These are phyloP conservation scores for Globisporangium polare DNA, from an alignment of 352 stramenopile genomes.

Conservation along the genomic window DNA sequence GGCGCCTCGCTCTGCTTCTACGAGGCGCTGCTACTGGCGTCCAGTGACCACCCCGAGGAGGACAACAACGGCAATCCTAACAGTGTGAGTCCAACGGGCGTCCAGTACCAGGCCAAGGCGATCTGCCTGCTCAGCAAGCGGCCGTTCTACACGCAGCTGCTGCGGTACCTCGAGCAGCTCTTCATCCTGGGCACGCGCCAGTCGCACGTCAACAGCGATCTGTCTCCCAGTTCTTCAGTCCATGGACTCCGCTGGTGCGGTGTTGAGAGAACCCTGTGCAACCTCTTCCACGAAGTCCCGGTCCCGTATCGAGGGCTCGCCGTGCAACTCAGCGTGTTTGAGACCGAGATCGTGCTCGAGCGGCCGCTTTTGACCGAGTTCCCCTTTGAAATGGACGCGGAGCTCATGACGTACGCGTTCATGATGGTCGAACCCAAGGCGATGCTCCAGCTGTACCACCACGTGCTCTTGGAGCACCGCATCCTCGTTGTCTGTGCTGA, in stretches of 20 bases:
- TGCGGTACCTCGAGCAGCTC: slow-evolving; percentile 51
- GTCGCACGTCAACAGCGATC: slow-evolving; percentile 3
- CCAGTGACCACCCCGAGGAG: not conserved
- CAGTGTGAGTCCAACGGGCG: not conserved
- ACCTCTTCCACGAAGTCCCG: slow-evolving; percentile 50
- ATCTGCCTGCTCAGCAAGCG: slow-evolving; percentile 41
- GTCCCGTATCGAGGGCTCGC: slow-evolving; percentile 31
- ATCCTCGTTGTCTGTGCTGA: slow-evolving; percentile 42
- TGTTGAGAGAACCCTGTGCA: slow-evolving; percentile 40
- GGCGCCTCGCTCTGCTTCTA: slow-evolving; percentile 49
- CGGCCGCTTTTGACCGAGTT: slow-evolving; percentile 31
- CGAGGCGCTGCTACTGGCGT: slow-evolving; percentile 17
- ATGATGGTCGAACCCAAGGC: slow-evolving; percentile 35
- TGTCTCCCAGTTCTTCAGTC: too few species aligned
- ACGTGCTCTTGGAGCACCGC: slow-evolving; percentile 47
- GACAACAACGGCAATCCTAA: slow-evolving; percentile 8
- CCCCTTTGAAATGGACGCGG: slow-evolving; percentile 43
- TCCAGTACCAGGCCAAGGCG: slow-evolving; percentile 29
- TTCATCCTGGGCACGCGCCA: slow-evolving; percentile 41
- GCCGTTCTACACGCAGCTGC: slow-evolving; percentile 40
- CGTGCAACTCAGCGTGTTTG: slow-evolving; percentile 31
- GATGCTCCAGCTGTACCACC: slow-evolving; percentile 34
- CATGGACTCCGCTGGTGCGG: slow-evolving; percentile 7
- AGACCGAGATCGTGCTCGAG: slow-evolving; percentile 32
- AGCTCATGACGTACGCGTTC: slow-evolving; percentile 47